Conservation (phyloP, 73 alveolate species). For the Stentor roeselii region DNA sequence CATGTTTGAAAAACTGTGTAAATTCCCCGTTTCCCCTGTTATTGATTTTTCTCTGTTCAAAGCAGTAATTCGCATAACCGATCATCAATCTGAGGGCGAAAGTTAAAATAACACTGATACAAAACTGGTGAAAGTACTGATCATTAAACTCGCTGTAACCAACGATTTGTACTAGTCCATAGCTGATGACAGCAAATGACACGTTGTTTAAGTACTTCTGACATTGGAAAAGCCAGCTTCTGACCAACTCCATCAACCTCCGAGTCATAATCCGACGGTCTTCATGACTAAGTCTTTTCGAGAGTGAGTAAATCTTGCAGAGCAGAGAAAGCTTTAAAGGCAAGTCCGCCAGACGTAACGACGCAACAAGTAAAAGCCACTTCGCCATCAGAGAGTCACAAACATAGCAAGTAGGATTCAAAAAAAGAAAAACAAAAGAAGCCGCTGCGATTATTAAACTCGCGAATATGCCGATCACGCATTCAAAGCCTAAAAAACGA, state of each 20-base stretch:
- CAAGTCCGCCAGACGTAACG: not conserved
- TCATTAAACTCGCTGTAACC: not conserved
- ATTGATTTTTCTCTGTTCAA: not conserved
- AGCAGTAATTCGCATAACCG: not conserved
- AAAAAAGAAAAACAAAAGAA: not conserved
- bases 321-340: not conserved
- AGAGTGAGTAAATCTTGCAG: not conserved
- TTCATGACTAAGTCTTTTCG: not conserved
- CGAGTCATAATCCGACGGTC: not conserved
- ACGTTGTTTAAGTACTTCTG: not conserved
- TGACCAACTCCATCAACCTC: conserved; percentile 14
- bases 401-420: not conserved
- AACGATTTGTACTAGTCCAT: not conserved
- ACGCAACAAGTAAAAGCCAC: not conserved
- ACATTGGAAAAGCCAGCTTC: not conserved
- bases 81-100: not conserved
- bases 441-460: not conserved
- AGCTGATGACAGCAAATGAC: not conserved
- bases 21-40: not conserved
- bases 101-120: not conserved
- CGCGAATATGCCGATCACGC: not conserved
- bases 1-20: not conserved
- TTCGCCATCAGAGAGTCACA: not conserved
- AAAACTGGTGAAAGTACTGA: not conserved
- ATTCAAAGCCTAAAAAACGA: not conserved